These are phyloP conservation scores for Solanum gracilifrons DNA, from an alignment of 257 asterid genomes.

Conservation along the genomic window DNA sequence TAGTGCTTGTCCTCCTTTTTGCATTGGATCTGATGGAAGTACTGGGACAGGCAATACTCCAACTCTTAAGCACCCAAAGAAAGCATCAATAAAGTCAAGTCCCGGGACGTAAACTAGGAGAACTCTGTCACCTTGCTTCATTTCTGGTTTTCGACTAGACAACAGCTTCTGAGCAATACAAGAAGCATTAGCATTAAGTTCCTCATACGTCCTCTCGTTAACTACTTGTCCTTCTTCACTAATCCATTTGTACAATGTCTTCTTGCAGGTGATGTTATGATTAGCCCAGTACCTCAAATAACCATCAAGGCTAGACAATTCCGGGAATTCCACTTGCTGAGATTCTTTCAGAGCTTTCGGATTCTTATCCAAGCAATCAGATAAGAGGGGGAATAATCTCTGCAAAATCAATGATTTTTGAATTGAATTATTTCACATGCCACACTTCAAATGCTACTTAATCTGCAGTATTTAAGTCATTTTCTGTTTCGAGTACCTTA, in stretches of 20 bases:
- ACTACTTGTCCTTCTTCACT: constrained; percentile 48
- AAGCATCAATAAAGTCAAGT: constrained; percentile 66
- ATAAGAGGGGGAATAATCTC: constrained; percentile 44
- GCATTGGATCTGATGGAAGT: constrained; percentile 88
- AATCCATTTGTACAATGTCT: constrained; percentile 66
- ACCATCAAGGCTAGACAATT: constrained; percentile 49
- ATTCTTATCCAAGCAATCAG: constrained; percentile 19
- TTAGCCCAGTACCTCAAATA: constrained; percentile 71
- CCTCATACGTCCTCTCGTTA: constrained; percentile 39
- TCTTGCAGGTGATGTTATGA: constrained; percentile 25
- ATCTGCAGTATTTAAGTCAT: not conserved
- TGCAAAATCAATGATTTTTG: constrained; percentile 16
- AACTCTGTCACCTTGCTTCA: constrained; percentile 64
- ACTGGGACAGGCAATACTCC: constrained; percentile 75
- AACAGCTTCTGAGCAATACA: constrained; percentile 62
- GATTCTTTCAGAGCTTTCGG: constrained; percentile 34
- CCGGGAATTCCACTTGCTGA: constrained; percentile 52
- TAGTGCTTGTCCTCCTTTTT: constrained; percentile 84
- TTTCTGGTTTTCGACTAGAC: constrained; percentile 45
- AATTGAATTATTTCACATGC: not conserved
- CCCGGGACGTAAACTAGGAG: constrained; percentile 77
- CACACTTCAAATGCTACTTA: not conserved
- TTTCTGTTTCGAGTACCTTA: constrained; percentile 39
- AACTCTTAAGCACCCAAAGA: constrained; percentile 80
- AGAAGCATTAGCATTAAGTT: constrained; percentile 58